phyloP scores from a whole-genome alignment of 441 rosid genomes.

The Syzygium malaccense region DNA sequence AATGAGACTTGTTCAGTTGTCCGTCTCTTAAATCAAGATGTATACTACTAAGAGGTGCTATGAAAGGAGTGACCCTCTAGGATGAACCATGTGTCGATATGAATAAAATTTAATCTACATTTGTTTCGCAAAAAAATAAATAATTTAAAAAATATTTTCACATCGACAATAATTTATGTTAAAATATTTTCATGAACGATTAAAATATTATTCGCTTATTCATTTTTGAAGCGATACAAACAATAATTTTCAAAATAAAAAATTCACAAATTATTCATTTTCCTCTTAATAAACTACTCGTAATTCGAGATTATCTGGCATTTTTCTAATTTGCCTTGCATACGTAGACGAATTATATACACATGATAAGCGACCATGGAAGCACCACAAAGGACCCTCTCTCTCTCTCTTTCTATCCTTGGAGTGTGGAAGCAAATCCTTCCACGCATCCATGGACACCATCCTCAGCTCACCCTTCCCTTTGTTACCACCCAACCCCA shows the following conservation, averaged over 20 bases:
- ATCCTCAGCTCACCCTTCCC: conserved; percentile 38
- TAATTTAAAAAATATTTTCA: no score
- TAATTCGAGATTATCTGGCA: not conserved
- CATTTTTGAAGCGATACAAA: no score
- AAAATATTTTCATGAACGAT: no score
- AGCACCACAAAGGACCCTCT: not conserved
- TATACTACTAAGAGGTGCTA: fast-evolving
- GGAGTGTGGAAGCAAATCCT: not conserved
- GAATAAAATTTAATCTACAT: not conserved
- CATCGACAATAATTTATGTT: no score
- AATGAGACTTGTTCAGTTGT: no score
- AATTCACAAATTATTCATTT: no score
- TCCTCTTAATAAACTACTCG: no score
- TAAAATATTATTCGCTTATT: no score
- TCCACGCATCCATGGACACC: conserved; percentile 36
- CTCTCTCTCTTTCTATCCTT: not conserved
- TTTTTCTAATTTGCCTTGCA: not conserved
- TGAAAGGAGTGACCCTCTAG: not conserved
- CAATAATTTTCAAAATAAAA: no score
- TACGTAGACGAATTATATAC: not conserved
- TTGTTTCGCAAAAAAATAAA: no score
- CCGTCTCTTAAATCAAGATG: not conserved
- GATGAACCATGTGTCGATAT: not conserved
- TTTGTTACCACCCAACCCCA: conserved; percentile 16
- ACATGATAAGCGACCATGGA: not conserved